Conservation (phyloP, 1,139 yeast genomes). For the Pneumocystis sp. region DNA sequence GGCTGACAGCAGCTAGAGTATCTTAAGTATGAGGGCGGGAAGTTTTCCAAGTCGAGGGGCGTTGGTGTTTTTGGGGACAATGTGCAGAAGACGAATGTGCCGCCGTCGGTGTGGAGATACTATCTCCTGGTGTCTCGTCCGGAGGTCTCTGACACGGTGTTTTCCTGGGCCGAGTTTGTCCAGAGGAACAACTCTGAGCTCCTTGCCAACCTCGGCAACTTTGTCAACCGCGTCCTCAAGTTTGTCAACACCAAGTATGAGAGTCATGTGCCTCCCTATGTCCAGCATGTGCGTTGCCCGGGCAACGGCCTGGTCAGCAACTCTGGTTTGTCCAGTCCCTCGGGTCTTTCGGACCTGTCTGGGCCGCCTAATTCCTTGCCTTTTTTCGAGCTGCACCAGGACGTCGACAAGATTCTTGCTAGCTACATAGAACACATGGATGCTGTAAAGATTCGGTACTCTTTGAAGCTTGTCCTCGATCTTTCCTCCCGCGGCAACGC, state of each 20-base stretch:
- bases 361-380: not conserved
- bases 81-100: slow-evolving; percentile 81
- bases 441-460: slow-evolving; percentile 65
- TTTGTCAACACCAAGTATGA: slow-evolving; percentile 82
- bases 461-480: slow-evolving; percentile 81
- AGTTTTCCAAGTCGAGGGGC: slow-evolving; percentile 91
- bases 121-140: slow-evolving; percentile 87
- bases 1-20: slow-evolving; percentile 30
- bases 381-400: slow-evolving; percentile 27
- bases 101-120: slow-evolving; percentile 95
- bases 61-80: slow-evolving; percentile 97
- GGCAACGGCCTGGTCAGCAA: too few species aligned
- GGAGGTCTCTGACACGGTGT: slow-evolving; percentile 87
- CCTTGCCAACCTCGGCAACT: slow-evolving; percentile 90
- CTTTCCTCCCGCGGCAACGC: slow-evolving; percentile 85
- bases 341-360: too few species aligned
- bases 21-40: slow-evolving; percentile 93
- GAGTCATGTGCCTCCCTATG: slow-evolving; percentile 64
- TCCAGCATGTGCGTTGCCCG: slow-evolving; percentile 31
- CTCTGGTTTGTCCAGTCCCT: too few species aligned
- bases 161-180: slow-evolving; percentile 93
- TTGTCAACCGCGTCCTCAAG: slow-evolving; percentile 83
- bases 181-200: slow-evolving; percentile 84
- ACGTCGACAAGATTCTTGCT: slow-evolving; percentile 41
- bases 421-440: slow-evolving; percentile 63